Conservation (phyloP, 345 rosid species). For the Citrus cavaleriei region DNA sequence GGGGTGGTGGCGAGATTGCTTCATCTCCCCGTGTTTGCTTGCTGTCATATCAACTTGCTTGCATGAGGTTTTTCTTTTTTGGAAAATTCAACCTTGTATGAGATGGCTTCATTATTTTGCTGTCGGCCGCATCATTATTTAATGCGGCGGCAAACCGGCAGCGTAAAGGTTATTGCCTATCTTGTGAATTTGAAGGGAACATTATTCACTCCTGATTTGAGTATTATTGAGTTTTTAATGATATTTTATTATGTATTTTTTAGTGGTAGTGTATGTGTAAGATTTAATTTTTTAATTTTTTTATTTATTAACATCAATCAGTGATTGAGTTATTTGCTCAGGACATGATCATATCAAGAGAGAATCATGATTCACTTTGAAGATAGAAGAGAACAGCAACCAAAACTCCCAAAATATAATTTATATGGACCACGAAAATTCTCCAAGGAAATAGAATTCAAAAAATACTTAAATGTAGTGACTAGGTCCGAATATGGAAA, state of each 20-base stretch:
- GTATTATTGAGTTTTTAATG: too few species aligned
- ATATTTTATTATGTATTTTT: too few species aligned
- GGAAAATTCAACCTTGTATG: background rate
- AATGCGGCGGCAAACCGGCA: background rate
- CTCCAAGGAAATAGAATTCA: too few species aligned
- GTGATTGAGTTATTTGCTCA: too few species aligned
- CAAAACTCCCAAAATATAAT: too few species aligned
- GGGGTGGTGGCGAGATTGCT: background rate
- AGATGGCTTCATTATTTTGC: background rate
- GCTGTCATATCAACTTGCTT: background rate
- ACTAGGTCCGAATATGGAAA: too few species aligned
- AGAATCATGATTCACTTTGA: rapidly evolving
- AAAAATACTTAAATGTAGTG: too few species aligned
- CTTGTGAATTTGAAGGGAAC: background rate
- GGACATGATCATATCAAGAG: rapidly evolving
- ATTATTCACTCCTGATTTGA: rapidly evolving
- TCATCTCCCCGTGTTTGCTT: background rate
- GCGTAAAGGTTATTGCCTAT: background rate
- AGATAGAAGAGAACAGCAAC: background rate
- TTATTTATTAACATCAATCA: too few species aligned
- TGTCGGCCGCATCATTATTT: background rate
- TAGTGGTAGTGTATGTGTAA: rapidly evolving
- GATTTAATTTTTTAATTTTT: too few species aligned
- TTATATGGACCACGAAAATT: too few species aligned
- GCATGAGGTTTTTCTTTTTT: too few species aligned